Evolutionary conservation across 108 stramenopile genomes (phyloP), one percentile per base, ranked within the genome.

Genomic region (Skeletonema potamos): DNA sequence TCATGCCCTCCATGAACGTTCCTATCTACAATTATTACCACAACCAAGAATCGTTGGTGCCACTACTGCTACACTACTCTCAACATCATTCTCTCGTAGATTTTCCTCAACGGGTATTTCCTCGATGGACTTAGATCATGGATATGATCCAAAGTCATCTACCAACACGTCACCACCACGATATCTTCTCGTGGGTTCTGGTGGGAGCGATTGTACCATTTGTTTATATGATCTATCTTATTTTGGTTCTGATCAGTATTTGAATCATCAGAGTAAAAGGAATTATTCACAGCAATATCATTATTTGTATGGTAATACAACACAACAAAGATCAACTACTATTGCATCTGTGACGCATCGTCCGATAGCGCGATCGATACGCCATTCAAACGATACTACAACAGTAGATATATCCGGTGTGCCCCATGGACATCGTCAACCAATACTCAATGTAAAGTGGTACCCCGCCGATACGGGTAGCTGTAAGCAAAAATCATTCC

Each of bases 391-490:
- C 51, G 58, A 66, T 30, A 26, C 1, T 15, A 2, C 58, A 28
- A 44, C 60, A n/a, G 58, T 22, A 2, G 27, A 63, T 17, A 62
- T 54, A 36, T 15, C 46, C 11, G 48, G 70, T 12, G 62, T 85
- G 6, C 84, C 90, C 6, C 27, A 74, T 5, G 90, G 85, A 13
- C 91, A 88, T 58, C 72, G 81, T 0, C 56, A 79, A 46, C 79
- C 88, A 7, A 58, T 89, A 26, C 64, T 78, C 5, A 44, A 68
- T 32, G 83, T 83, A 2, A 84, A 87, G 48, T 92, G 92, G 92
- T 89, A 92, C 72, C 89, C 89, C 18, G 76, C 82, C 10, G 92
- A 93, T 68, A 66, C 80, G 1, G 92, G 92, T 27, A 79, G 72
- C 0, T 93, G n/a, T n/a, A n/a, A n/a, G n/a, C n/a, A n/a, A n/a